A percentile compares a stretch with the other conserved stretches of the same genome.
These are phyloP conservation scores for Rhynchospora tenuis DNA, from an alignment of 176 grass and related monocot species.

Conservation along the genomic window DNA sequence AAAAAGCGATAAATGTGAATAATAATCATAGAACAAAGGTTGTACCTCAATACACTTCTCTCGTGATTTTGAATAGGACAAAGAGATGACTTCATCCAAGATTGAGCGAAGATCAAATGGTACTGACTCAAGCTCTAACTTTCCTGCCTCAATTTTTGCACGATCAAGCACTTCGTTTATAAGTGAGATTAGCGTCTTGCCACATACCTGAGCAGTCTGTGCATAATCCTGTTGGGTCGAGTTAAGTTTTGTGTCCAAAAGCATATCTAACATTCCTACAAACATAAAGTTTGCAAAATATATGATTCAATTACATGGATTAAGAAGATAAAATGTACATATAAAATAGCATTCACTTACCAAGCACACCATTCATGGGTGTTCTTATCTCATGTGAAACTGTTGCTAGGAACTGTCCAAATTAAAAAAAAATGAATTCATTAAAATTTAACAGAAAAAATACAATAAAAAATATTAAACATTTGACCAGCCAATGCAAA, in stretches of 20 bases:
- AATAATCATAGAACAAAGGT: background rate
- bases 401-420: slow-evolving; percentile 89
- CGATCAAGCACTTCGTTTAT: slow-evolving; percentile 98
- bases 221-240: slow-evolving; percentile 84
- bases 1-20: background rate
- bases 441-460: background rate
- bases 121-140: slow-evolving; percentile 73
- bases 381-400: slow-evolving; percentile 99
- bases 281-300: background rate
- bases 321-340: background rate
- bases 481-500: too few relatives aligned
- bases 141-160: slow-evolving; percentile 92
- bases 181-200: slow-evolving; percentile 81
- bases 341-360: slow-evolving; percentile 32
- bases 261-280: slow-evolving; percentile 96
- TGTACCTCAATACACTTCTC: slow-evolving; percentile 80
- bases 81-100: slow-evolving; percentile 78
- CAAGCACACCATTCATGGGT: slow-evolving; percentile 97
- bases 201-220: slow-evolving; percentile 87
- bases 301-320: background rate
- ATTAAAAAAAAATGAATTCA: slow-evolving; percentile 25
- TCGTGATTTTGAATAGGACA: slow-evolving; percentile 78
- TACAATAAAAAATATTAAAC: background rate
- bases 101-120: slow-evolving; percentile 81
- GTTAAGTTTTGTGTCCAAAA: slow-evolving; percentile 73